Evolutionary conservation across 257 asterid genomes (phyloP), one percentile per base, ranked within the genome.

Genomic region (Euphrasia confusa): DNA sequence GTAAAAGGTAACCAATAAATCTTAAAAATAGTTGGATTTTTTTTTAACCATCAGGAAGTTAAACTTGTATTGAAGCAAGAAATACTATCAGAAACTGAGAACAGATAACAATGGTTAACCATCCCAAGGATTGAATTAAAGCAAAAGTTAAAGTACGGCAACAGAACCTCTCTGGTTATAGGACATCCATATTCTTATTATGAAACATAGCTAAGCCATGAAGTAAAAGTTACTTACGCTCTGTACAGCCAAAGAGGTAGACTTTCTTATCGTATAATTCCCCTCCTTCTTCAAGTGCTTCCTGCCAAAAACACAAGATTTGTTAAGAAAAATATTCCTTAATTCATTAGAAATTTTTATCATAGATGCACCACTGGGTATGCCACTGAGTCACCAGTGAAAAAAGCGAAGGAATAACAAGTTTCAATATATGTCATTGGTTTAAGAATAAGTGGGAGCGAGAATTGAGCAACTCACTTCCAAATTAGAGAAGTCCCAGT

Each of bases 281-380:
- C 18, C 96, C 96, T 2, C 95, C 96, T 80, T 93, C 96, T 75
- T 89, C 97, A 76, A 93, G 78, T 26, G 97, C 96, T 24, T 81
- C 91, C 97, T 93, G 84, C 65, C 65, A 66, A 49, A 54, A 58
- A 45, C 74, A 64, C 37, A 58, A 44, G 58, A 13, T 64, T 30
- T 54, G 55, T 72, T 44, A 81, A 56, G 56, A 68, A 39, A 8
- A 40, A 2, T 50, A 40, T 21, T 64, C 53, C 50, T 37, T 40
- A 14, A 24, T 4, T 18, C 2, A 24, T 68, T 42, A 61, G 45
- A 27, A 40, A 7, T 7, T 48, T 48, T 39, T 14, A 45, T 18
- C 12, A 33, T 2, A 24, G 28, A 64, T 58, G 17, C 10, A 44
- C 40, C 10, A 27, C n/a, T 4, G 10, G 17, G 26, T 40, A 13